Base-by-base conservation (phyloP, 306 rosid genomes). In the Inga laurina region DNA sequence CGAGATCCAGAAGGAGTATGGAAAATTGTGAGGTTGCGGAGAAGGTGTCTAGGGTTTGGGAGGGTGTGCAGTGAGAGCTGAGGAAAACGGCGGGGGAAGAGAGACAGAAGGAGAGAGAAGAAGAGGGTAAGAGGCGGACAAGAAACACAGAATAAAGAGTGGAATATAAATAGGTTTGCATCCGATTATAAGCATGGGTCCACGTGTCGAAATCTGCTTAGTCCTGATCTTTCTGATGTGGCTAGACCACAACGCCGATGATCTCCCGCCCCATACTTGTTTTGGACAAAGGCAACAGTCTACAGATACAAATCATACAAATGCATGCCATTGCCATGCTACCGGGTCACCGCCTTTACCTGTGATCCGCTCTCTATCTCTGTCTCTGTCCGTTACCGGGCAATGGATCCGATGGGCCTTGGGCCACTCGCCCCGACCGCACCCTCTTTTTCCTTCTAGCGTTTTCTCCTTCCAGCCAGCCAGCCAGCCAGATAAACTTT, bases 141-240 rank as follows among this genome's bases (percentile, higher is more conserved):
- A 88, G 91, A 90, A 87, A 74, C 9, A 72, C 64, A 81, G 92
- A 91, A 87, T 94, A 87, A 85, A 96, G 93, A 84, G 88, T 81
- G 91, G 97, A 93, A 96, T 93, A 96, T 96, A 96, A 96, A 96
- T 96, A 96, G 98, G 99, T 96, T 96, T 96, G 98, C 98, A 93
- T 93, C 98, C 96, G 93, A 89, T 91, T 89, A 81, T 80, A 81
- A 74, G 59, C 81, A 73, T 74, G 68, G 66, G 51, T 54, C 86
- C 94, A 93, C 98, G 93, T 91, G 98, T 84, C 96, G 70, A 77
- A 54, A 90, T 88, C 87, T 82, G 80, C 74, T 85, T 54, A 7
- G 2, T 22, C 75, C 75, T 71, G 54, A 71, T 71, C 75, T 71
- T n/a, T 44, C 75, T 6, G 54, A 21, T 9, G 10, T 69, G 74